phyloP scores from a whole-genome alignment of 495 filamentous ascomycete genomes.

The Amniculicola lignicola region DNA sequence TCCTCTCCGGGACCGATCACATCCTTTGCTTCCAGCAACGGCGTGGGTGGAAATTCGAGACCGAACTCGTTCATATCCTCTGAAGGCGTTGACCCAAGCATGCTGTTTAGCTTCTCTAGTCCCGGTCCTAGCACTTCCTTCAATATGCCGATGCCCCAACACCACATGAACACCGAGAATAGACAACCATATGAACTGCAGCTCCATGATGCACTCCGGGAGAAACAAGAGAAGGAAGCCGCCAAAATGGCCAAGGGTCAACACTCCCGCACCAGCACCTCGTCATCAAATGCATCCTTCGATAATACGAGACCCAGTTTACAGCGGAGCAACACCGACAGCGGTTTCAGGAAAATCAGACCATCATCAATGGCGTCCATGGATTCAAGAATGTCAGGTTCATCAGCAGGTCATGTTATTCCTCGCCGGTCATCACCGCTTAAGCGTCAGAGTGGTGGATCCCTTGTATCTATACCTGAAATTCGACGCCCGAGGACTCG shows the following conservation, averaged over 20 bases:
- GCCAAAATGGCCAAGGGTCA: slow-evolving; percentile 29
- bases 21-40: slow-evolving; percentile 11
- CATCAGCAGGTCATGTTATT: slow-evolving; percentile 24
- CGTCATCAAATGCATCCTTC: slow-evolving; percentile 28
- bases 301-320: slow-evolving; percentile 25
- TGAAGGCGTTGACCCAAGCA: slow-evolving; percentile 36
- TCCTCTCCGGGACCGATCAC: slow-evolving; percentile 16
- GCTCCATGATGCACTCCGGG: slow-evolving; percentile 29
- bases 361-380: slow-evolving; percentile 21
- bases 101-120: slow-evolving; percentile 38
- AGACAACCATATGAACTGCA: slow-evolving; percentile 38
- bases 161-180: slow-evolving; percentile 1
- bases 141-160: slow-evolving; percentile 6
- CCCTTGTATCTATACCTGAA: slow-evolving; percentile 33
- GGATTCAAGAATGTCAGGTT: slow-evolving; percentile 26
- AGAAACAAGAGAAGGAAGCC: slow-evolving; percentile 32
- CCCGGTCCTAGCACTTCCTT: slow-evolving; percentile 15
- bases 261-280: slow-evolving; percentile 35
- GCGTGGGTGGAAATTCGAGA: slow-evolving; percentile 4
- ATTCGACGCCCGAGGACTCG: slow-evolving; percentile 33
- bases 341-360: slow-evolving; percentile 30
- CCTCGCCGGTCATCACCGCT: slow-evolving; percentile 31
- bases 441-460: slow-evolving; percentile 36
- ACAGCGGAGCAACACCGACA: slow-evolving; percentile 42
- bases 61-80: slow-evolving; percentile 32